phyloP scores from a whole-genome alignment of 352 stramenopile genomes.

The Blastocystis sp. region DNA sequence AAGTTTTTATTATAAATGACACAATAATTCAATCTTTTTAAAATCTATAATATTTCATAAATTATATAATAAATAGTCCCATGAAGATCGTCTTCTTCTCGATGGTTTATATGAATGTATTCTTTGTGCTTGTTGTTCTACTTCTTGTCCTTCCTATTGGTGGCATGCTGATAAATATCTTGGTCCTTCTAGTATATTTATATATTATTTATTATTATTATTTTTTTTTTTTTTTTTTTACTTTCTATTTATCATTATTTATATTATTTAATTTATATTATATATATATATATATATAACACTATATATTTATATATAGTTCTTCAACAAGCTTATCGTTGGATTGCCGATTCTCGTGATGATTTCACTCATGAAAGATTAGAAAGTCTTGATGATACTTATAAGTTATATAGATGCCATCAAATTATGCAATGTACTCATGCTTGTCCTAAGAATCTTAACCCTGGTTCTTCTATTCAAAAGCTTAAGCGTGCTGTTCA shows the following conservation, averaged over 20 bases:
- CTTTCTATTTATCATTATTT: slow-evolving; percentile 17
- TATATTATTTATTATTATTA: slow-evolving; percentile 19
- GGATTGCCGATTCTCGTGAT: slow-evolving; percentile 95
- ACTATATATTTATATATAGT: slow-evolving; percentile 44
- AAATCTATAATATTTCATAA: slow-evolving; percentile 14
- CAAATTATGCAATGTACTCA: slow-evolving; percentile 72
- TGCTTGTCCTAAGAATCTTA: slow-evolving; percentile 96
- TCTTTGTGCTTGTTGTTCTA: slow-evolving; percentile 97
- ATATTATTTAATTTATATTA: slow-evolving; percentile 15
- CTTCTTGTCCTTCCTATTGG: slow-evolving; percentile 94
- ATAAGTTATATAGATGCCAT: slow-evolving; percentile 32
- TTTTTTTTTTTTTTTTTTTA: neutral
- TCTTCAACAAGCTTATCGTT: slow-evolving; percentile 78
- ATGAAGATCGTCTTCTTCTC: slow-evolving; percentile 90
- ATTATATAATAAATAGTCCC: slow-evolving; percentile 55
- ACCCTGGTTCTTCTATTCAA: slow-evolving; percentile 88
- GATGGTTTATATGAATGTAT: slow-evolving; percentile 99
- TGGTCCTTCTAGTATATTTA: slow-evolving; percentile 54
- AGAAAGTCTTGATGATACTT: slow-evolving; percentile 70
- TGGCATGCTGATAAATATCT: slow-evolving; percentile 86
- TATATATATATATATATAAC: slow-evolving; percentile 17
- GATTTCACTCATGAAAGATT: slow-evolving; percentile 78
- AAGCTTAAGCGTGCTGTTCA: slow-evolving; percentile 70
- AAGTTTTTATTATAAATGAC: neutral
- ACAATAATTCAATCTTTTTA: neutral